Conservation (phyloP, 2,329 filamentous ascomycete genomes). For the Exophiala xenobiotica region DNA sequence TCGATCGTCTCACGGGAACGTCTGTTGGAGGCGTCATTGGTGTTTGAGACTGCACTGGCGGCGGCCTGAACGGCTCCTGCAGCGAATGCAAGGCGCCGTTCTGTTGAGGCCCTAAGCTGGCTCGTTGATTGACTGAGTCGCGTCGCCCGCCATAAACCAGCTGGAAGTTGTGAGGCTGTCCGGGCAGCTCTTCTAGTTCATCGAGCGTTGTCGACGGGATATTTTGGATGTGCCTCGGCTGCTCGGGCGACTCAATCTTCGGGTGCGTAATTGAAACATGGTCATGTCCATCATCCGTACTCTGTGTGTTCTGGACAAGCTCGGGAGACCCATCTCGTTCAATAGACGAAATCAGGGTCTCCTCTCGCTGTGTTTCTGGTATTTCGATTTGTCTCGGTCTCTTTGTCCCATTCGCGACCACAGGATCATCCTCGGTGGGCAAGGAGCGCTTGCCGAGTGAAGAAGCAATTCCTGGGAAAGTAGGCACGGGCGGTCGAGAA, state of each 20-base stretch:
- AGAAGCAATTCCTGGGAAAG: constrained; percentile 19
- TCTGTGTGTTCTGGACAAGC: constrained; percentile 16
- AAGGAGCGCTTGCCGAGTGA: constrained; percentile 22
- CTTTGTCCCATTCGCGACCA: constrained; percentile 12
- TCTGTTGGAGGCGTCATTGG: constrained; percentile 17
- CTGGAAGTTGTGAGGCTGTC: constrained; percentile 13
- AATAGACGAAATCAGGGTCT: constrained; percentile 23
- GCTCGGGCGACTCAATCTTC: constrained; percentile 25
- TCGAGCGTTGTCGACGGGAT: constrained; percentile 20
- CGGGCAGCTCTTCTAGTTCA: constrained; percentile 22
- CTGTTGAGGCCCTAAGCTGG: not conserved
- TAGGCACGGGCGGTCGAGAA: constrained; percentile 26
- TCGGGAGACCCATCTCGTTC: constrained; percentile 20
- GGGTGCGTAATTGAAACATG: constrained; percentile 1
- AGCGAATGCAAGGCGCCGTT: not conserved
- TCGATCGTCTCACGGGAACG: constrained; percentile 3
- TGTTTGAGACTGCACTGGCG: not conserved
- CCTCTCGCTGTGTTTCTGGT: constrained; percentile 20
- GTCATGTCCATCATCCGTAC: constrained; percentile 4
- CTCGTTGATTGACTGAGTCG: not conserved
- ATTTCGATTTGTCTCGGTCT: constrained; percentile 25
- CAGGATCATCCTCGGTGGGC: constrained; percentile 4
- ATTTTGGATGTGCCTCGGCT: constrained; percentile 16
- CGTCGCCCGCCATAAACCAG: not conserved
- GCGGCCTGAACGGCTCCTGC: not conserved